Conservation (phyloP, 164 flowering plant species). For the Vitis labrusca region DNA sequence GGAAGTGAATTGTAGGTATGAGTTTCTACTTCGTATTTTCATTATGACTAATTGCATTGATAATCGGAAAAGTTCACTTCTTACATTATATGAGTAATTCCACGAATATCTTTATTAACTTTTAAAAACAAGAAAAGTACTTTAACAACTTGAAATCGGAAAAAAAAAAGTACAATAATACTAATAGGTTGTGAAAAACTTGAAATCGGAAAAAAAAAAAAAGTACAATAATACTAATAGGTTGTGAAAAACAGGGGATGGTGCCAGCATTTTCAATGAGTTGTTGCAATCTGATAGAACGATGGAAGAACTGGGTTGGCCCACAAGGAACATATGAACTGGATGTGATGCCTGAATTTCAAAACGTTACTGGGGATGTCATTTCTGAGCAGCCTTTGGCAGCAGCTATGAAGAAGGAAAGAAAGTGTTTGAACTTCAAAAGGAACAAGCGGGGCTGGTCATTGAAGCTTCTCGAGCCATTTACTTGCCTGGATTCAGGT, state of each 20-base stretch:
- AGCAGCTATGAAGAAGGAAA: slow-evolving; percentile 51
- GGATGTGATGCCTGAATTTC: slow-evolving; percentile 48
- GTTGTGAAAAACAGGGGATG: slow-evolving; percentile 31
- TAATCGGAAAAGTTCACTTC: too few species aligned
- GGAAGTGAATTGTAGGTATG: too few species aligned
- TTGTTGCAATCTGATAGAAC: slow-evolving; percentile 30
- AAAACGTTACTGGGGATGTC: slow-evolving; percentile 37
- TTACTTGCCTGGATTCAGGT: slow-evolving; percentile 58
- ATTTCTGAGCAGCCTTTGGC: slow-evolving; percentile 58
- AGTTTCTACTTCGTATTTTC: too few species aligned
- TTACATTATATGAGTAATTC: too few species aligned
- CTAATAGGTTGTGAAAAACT: too few species aligned
- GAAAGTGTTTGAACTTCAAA: slow-evolving; percentile 46
- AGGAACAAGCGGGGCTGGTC: slow-evolving; percentile 30
- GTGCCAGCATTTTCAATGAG: slow-evolving; percentile 33
- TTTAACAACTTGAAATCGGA: too few species aligned
- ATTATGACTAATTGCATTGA: too few species aligned
- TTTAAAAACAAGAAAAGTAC: too few species aligned
- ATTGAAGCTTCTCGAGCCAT: slow-evolving; percentile 25
- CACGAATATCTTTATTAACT: too few species aligned
- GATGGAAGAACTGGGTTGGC: slow-evolving; percentile 33
- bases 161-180: too few species aligned
- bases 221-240: too few species aligned
- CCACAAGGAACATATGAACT: slow-evolving; percentile 32
- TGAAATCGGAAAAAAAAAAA: too few species aligned